Evolutionary conservation across 2,329 filamentous ascomycete genomes (phyloP), one percentile per base, ranked within the genome.

Genomic region (Epichloe sylvatica): DNA sequence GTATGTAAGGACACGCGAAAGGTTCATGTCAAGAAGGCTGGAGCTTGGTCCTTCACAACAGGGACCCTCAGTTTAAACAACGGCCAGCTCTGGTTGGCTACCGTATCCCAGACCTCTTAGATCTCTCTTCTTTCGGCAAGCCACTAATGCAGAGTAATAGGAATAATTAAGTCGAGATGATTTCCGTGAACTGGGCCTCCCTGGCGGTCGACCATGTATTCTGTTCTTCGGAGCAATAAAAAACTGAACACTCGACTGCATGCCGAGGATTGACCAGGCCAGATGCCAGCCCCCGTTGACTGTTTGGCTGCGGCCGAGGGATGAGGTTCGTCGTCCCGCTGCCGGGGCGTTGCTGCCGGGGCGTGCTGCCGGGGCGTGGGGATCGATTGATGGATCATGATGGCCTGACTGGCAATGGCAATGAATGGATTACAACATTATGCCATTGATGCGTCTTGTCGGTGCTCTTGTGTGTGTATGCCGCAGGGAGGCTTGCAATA

Each of bases 61-160:
- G 45, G 17, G 44, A 47, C 40, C 40, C 39, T 38, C 21, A 34
- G 13, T 34, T 36, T 41, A 33, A 17, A 41, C 25, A 44, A 43
- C 11, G 37, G 21, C 40, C 45, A 44, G 41, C 17, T 49, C 62
- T 61, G 57, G 57, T 56, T 63, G 56, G 54, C 53, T 55, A 55
- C 53, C 57, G 54, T 53, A 57, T 52, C 53, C 40, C 56, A 50
- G 58, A 54, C 57, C 57, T 61, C 57, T 57, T 54, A 64, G 59
- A 64, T 64, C 59, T 64, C 56, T 30, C 25, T 60, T 53, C 53
- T 59, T 52, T 39, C 59, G 59, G 55, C 57, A 55, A 54, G 57
- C 60, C 60, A 58, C 62, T 64, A 63, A 65, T 64, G 63, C 63
- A 63, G 53, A 55, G 52, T 54, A 57, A 37, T 17, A 54, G 52